Evolutionary conservation across 345 rosid genomes (phyloP).

Genomic region (Bruguiera sexangula): DNA sequence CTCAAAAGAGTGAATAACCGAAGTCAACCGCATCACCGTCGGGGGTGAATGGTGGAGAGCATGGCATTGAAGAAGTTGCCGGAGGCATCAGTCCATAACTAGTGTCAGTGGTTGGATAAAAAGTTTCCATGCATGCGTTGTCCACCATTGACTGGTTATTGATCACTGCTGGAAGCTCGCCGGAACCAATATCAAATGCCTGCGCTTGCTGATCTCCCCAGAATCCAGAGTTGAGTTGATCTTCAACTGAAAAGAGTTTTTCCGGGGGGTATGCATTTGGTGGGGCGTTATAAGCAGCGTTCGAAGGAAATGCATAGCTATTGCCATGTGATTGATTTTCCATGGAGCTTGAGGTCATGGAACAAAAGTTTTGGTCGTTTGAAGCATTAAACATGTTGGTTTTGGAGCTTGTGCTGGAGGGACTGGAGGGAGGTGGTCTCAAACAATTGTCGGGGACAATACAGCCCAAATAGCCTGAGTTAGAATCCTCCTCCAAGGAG

Average conservation of each 20-base stretch:
- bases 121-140: constrained; percentile 36
- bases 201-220: constrained; percentile 31
- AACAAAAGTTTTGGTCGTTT: constrained; percentile 17
- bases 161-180: constrained; percentile 58
- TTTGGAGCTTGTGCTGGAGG: constrained; percentile 10
- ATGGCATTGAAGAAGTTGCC: constrained; percentile 28
- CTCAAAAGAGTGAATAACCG: constrained; percentile 44
- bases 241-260: constrained; percentile 23
- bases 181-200: constrained; percentile 43
- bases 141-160: constrained; percentile 36
- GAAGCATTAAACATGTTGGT: constrained; percentile 4
- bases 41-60: constrained; percentile 22
- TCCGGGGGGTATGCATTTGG: neutral
- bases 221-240: constrained; percentile 18
- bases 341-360: constrained; percentile 12
- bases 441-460: constrained; percentile 91
- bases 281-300: neutral
- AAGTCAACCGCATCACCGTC: constrained; percentile 46
- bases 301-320: constrained; percentile 15
- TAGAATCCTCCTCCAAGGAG: constrained; percentile 30
- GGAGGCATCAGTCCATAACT: constrained; percentile 27
- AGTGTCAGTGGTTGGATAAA: constrained; percentile 19
- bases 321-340: constrained; percentile 15
- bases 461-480: constrained; percentile 91
- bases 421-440: constrained; percentile 54